Evolutionary conservation across 1,284 basidiomycete genomes (phyloP).

Genomic region (Tilletia setariae): DNA sequence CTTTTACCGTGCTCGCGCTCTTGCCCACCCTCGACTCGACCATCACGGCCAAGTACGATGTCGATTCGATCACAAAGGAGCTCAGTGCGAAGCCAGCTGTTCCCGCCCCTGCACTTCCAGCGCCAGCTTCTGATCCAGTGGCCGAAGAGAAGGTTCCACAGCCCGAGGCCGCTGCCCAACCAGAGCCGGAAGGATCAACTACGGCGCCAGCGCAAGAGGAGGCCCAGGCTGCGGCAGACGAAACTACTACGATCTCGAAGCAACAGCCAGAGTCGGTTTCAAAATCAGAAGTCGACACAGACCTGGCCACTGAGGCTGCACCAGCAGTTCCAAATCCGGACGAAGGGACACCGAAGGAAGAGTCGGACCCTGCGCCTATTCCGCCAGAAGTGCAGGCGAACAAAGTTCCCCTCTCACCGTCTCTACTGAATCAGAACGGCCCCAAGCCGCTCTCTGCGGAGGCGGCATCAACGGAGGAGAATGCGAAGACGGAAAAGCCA

Average conservation of each 20-base stretch:
- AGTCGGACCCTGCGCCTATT: neutral
- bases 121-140: neutral
- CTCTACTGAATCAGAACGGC: neutral
- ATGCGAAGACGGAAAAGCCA: neutral
- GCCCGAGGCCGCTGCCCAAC: too few species aligned
- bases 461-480: neutral
- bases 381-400: slow-evolving; percentile 7
- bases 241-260: too few species aligned
- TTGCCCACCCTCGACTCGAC: slow-evolving; percentile 72
- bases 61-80: slow-evolving; percentile 72
- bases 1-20: slow-evolving; percentile 75
- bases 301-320: too few species aligned
- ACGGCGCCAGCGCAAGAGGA: too few species aligned
- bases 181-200: too few species aligned
- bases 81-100: slow-evolving; percentile 58
- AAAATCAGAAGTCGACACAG: too few species aligned
- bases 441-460: too few species aligned
- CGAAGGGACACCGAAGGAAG: too few species aligned
- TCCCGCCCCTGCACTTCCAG: neutral
- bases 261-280: too few species aligned
- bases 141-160: neutral
- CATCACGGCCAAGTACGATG: slow-evolving; percentile 73
- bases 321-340: too few species aligned
- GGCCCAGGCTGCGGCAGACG: too few species aligned
- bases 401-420: neutral